A percentile compares a stretch with the other conserved stretches of the same genome.
Conservation (phyloP, 1,284 basidiomycete species). For the Phellinidium pouzarii region DNA sequence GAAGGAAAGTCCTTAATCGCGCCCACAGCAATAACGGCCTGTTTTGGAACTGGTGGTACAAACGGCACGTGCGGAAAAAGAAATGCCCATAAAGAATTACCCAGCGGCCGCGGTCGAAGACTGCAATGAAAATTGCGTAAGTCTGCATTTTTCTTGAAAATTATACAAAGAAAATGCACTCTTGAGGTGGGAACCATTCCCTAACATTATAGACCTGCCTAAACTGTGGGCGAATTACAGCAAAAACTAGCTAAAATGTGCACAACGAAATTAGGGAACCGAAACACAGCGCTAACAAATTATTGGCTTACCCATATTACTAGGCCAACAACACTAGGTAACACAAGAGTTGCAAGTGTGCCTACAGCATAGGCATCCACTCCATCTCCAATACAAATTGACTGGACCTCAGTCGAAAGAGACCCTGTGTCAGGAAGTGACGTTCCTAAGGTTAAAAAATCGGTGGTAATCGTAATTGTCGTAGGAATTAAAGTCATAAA, state of each 20-base stretch:
- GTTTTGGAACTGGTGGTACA: constrained; percentile 52
- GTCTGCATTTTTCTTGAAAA: background rate
- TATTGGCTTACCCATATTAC: constrained; percentile 54
- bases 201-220: constrained; percentile 63
- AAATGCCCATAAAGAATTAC: constrained; percentile 55
- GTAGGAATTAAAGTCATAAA: constrained; percentile 26
- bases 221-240: constrained; percentile 56
- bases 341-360: constrained; percentile 47
- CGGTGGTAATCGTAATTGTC: constrained; percentile 30
- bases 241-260: constrained; percentile 50
- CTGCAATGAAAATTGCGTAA: constrained; percentile 31
- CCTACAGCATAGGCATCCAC: constrained; percentile 61
- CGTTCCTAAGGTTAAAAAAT: constrained; percentile 34
- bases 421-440: constrained; percentile 34
- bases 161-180: constrained; percentile 39
- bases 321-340: constrained; percentile 51
- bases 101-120: constrained; percentile 55
- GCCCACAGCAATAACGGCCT: constrained; percentile 46
- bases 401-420: constrained; percentile 29
- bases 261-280: background rate
- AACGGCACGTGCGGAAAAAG: constrained; percentile 63
- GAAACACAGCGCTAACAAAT: background rate
- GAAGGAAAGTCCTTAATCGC: constrained; percentile 46
- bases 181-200: constrained; percentile 68
- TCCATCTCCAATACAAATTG: constrained; percentile 57